Evolutionary conservation across 2,329 filamentous ascomycete genomes (phyloP).

Genomic region (Cytospora mali): DNA sequence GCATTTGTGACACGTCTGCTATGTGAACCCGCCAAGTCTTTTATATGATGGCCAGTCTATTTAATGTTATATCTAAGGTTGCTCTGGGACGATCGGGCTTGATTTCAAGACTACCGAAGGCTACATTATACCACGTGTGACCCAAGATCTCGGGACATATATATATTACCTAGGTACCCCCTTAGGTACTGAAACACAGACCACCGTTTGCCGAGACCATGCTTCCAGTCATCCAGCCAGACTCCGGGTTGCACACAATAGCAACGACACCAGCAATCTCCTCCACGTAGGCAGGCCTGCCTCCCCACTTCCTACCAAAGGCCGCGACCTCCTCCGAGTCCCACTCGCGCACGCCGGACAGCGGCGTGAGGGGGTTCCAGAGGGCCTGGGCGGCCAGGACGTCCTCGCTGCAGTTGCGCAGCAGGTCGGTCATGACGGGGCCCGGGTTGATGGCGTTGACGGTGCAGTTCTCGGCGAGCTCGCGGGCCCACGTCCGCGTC

Average conservation of each 20-base stretch:
- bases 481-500: conserved; percentile 63
- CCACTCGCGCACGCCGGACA: conserved; percentile 42
- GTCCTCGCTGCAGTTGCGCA: conserved; percentile 57
- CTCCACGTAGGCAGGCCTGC: conserved; percentile 60
- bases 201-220: conserved; percentile 32
- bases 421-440: conserved; percentile 50
- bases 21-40: not conserved
- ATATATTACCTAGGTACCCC: not conserved
- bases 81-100: not conserved
- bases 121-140: too few relatives aligned
- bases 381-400: conserved; percentile 42
- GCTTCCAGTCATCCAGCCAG: conserved; percentile 32
- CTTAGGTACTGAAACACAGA: conserved; percentile 23
- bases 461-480: conserved; percentile 59
- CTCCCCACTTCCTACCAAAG: conserved; percentile 52
- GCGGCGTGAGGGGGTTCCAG: conserved; percentile 52
- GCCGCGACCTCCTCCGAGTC: conserved; percentile 36
- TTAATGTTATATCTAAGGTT: not conserved
- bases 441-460: conserved; percentile 65
- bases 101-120: too few relatives aligned
- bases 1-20: not conserved
- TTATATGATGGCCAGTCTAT: not conserved
- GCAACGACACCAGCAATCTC: conserved; percentile 31
- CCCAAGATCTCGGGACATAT: too few relatives aligned
- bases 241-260: conserved; percentile 31